Conservation (phyloP, 225 moss, liverwort and hornwort species). For the Thuidium tamariscinum region DNA sequence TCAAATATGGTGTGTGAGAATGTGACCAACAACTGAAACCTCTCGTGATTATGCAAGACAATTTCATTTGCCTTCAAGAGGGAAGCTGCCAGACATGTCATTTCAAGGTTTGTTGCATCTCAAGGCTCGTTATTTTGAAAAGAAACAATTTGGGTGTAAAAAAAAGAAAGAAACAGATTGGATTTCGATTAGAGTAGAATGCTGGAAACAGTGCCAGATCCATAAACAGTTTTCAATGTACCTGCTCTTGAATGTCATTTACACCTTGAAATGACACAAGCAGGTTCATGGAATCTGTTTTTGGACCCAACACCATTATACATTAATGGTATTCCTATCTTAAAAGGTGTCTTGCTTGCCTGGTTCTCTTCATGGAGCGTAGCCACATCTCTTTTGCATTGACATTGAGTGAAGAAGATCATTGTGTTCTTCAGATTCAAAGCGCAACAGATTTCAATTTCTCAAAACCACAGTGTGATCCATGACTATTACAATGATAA, state of each 20-base stretch:
- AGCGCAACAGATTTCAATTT: neutral
- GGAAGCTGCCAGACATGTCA: neutral
- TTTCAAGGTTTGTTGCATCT: neutral
- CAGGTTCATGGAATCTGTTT: no score
- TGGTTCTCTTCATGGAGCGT: neutral
- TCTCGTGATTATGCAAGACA: neutral
- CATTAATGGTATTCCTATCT: no score
- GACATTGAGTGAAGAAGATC: no score
- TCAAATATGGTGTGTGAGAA: neutral
- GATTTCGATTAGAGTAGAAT: neutral
- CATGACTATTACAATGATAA: neutral
- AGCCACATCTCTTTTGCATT: neutral
- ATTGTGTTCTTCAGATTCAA: neutral
- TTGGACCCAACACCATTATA: fast-evolving
- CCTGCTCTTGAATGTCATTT: no score
- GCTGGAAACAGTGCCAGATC: fast-evolving
- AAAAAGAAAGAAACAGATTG: no score
- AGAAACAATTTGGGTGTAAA: no score
- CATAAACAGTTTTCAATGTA: no score
- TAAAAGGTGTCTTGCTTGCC: neutral
- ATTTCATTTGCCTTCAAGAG: neutral
- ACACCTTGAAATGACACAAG: no score
- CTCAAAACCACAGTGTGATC: neutral
- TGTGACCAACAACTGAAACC: neutral
- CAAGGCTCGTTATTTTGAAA: neutral